Evolutionary conservation across 768 basidiomycete species (phyloP).

Genomic region (Suillus subluteus): DNA sequence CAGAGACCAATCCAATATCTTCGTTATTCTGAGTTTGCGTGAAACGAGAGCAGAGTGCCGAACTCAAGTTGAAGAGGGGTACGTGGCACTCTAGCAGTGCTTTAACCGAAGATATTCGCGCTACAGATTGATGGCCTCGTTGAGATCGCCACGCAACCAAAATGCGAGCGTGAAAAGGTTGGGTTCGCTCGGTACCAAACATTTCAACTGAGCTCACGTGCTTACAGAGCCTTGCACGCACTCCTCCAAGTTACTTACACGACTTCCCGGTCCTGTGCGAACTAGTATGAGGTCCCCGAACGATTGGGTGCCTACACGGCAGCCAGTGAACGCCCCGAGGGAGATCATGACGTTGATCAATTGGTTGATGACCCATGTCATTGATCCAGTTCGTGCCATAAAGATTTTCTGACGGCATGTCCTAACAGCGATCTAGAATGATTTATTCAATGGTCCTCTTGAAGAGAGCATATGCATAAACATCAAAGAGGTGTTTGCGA

Average conservation of each 20-base stretch:
- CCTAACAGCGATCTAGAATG: constrained; percentile 41
- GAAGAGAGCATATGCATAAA: constrained; percentile 46
- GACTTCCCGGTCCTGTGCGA: constrained; percentile 65
- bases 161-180: no score
- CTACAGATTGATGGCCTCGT: constrained; percentile 18
- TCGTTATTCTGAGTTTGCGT: background rate
- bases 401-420: constrained; percentile 29
- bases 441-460: constrained; percentile 52
- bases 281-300: constrained; percentile 48
- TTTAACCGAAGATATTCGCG: background rate
- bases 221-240: no score
- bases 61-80: constrained; percentile 12
- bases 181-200: no score
- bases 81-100: background rate
- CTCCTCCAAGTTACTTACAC: constrained; percentile 41
- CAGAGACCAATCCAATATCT: constrained; percentile 9
- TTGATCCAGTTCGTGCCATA: constrained; percentile 39
- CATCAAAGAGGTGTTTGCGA: constrained; percentile 60
- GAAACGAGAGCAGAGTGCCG: constrained; percentile 11
- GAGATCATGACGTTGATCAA: constrained; percentile 77
- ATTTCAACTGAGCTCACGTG: no score
- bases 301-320: constrained; percentile 47
- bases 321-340: constrained; percentile 64
- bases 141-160: constrained; percentile 1
- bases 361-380: constrained; percentile 70